Conservation (phyloP, 2,329 filamentous ascomycete species). For the Lanzia echinophila region DNA sequence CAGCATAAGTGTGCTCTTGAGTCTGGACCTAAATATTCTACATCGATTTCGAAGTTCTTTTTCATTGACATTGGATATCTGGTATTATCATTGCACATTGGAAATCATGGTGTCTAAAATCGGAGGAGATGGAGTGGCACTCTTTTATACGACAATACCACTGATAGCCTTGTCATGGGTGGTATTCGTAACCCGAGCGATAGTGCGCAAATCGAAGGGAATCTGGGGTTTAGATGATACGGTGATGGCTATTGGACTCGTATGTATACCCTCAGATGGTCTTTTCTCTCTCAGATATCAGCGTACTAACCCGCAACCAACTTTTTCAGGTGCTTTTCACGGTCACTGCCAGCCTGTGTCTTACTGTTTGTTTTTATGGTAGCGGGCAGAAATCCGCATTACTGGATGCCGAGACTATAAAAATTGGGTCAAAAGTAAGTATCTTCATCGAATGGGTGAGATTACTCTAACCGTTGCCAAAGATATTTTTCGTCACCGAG, state of each 20-base stretch:
- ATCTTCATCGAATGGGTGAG: not conserved
- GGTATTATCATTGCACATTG: too few species aligned
- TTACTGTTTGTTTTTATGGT: conserved; percentile 26
- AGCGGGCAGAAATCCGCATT: conserved; percentile 22
- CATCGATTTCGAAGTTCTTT: too few species aligned
- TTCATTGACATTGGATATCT: too few species aligned
- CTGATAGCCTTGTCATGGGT: conserved; percentile 24
- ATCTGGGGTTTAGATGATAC: conserved; percentile 26
- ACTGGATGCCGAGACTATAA: conserved; percentile 14
- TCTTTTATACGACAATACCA: conserved; percentile 24
- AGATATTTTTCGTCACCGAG: conserved; percentile 35
- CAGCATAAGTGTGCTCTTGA: too few species aligned
- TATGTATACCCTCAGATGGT: conserved; percentile 13
- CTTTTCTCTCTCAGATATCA: not conserved
- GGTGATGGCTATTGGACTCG: conserved; percentile 24
- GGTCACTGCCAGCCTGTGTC: conserved; percentile 14
- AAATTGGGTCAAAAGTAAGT: conserved; percentile 21
- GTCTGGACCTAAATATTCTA: too few species aligned
- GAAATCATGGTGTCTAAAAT: too few species aligned
- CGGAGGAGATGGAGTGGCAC: conserved; percentile 23
- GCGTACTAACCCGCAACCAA: not conserved
- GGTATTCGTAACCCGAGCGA: conserved; percentile 18
- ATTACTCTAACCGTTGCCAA: conserved; percentile 11
- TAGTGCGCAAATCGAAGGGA: conserved; percentile 24
- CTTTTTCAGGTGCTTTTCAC: not conserved